These are phyloP conservation scores for Globisporangium polare DNA, from an alignment of 352 stramenopile genomes.

Conservation along the genomic window DNA sequence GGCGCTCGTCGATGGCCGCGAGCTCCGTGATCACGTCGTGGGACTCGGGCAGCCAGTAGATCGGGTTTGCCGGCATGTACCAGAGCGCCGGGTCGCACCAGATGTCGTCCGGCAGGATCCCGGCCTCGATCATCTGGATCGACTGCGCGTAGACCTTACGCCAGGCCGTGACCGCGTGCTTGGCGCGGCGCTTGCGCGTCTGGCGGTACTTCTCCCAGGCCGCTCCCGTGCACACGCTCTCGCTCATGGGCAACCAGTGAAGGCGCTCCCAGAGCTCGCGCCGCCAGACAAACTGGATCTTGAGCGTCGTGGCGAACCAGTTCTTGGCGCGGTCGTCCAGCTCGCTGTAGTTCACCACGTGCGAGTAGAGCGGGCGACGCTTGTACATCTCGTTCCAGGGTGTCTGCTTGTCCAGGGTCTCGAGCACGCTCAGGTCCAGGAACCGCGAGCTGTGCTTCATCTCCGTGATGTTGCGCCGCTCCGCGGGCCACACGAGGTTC, in stretches of 20 bases:
- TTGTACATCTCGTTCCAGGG: constrained; percentile 45
- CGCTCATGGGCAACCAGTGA: constrained; percentile 45
- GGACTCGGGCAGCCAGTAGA: constrained; percentile 37
- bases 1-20: constrained; percentile 22
- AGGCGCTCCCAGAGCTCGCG: constrained; percentile 46
- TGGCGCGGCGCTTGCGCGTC: constrained; percentile 31
- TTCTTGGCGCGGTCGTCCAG: constrained; percentile 20
- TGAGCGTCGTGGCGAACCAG: constrained; percentile 33
- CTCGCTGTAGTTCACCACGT: constrained; percentile 25
- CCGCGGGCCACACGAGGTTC: constrained; percentile 31
- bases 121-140: constrained; percentile 39
- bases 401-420: constrained; percentile 21
- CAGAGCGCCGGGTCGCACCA: constrained; percentile 41
- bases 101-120: constrained; percentile 30
- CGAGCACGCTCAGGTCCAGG: constrained; percentile 21
- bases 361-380: constrained; percentile 23
- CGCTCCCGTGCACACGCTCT: constrained; percentile 30
- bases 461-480: constrained; percentile 36
- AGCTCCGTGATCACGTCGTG: constrained; percentile 23
- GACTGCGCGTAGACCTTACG: constrained; percentile 41
- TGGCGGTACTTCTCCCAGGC: constrained; percentile 39
- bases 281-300: constrained; percentile 39
- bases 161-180: constrained; percentile 33
- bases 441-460: constrained; percentile 38
- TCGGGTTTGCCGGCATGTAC: constrained; percentile 39